Conservation (phyloP, 2,329 filamentous ascomycete species). For the Venturia pyrina region DNA sequence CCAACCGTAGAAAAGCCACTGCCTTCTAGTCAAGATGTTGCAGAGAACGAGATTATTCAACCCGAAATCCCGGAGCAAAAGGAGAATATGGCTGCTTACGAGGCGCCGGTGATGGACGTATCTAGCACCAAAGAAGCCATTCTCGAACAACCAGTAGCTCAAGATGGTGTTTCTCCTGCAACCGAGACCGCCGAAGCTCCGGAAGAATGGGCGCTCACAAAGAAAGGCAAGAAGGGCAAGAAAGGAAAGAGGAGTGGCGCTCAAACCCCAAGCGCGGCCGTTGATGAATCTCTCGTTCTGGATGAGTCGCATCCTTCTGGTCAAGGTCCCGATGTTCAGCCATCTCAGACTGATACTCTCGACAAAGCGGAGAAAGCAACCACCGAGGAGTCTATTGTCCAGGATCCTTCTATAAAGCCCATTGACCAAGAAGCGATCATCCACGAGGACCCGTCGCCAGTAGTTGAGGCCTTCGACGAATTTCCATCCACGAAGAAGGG, state of each 20-base stretch:
- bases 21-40: not conserved
- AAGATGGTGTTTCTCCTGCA: not conserved
- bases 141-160: not conserved
- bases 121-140: not conserved
- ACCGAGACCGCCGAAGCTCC: not conserved
- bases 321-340: not conserved
- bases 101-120: not conserved
- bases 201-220: conserved; percentile 3
- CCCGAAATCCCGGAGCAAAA: not conserved
- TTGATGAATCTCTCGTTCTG: not conserved
- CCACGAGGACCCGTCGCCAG: not conserved
- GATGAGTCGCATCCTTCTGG: not conserved
- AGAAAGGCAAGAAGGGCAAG: conserved; percentile 7
- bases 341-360: not conserved
- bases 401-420: not conserved
- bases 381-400: not conserved
- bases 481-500: not conserved
- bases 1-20: not conserved
- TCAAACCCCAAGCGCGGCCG: not conserved
- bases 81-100: not conserved
- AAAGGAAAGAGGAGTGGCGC: conserved; percentile 3
- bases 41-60: not conserved
- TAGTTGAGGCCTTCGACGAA: not conserved
- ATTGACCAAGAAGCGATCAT: not conserved
- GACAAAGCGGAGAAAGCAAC: not conserved